phyloP scores from a whole-genome alignment of 352 stramenopile species.

The Globisporangium irregulare region DNA sequence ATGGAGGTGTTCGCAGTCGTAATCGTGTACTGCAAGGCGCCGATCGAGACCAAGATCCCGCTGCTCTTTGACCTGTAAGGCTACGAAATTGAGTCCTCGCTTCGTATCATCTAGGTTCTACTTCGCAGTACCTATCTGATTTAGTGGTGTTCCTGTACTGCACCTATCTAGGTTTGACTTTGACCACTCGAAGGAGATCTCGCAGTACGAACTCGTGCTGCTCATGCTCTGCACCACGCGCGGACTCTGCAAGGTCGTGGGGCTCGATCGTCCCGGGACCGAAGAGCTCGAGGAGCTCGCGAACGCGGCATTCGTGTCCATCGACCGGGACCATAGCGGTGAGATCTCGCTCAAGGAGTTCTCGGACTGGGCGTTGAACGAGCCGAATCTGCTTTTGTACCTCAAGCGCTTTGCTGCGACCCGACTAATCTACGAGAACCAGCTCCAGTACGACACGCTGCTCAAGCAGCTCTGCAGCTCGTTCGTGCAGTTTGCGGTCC shows the following conservation, averaged over 20 bases:
- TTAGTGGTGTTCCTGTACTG: not conserved
- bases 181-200: slow-evolving; percentile 69
- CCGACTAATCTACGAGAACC: slow-evolving; percentile 68
- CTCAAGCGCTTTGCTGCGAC: slow-evolving; percentile 59
- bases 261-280: slow-evolving; percentile 49
- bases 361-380: slow-evolving; percentile 47
- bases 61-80: slow-evolving; percentile 65
- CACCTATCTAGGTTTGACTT: slow-evolving; percentile 59
- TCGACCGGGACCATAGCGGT: slow-evolving; percentile 48
- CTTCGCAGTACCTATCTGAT: not conserved
- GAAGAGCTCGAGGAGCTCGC: slow-evolving; percentile 50
- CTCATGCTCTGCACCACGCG: slow-evolving; percentile 71
- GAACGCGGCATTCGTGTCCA: slow-evolving; percentile 44
- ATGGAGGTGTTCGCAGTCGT: slow-evolving; percentile 76
- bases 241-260: slow-evolving; percentile 68
- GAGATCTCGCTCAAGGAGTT: slow-evolving; percentile 68
- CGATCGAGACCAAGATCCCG: slow-evolving; percentile 63
- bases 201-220: slow-evolving; percentile 57
- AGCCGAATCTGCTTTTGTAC: slow-evolving; percentile 50
- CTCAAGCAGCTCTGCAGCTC: slow-evolving; percentile 47
- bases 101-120: not conserved
- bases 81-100: not conserved
- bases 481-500: slow-evolving; percentile 40
- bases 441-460: slow-evolving; percentile 56
- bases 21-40: slow-evolving; percentile 68